phyloP scores from a whole-genome alignment of 2,329 filamentous ascomycete species.

The Epicoccum nigrum region DNA sequence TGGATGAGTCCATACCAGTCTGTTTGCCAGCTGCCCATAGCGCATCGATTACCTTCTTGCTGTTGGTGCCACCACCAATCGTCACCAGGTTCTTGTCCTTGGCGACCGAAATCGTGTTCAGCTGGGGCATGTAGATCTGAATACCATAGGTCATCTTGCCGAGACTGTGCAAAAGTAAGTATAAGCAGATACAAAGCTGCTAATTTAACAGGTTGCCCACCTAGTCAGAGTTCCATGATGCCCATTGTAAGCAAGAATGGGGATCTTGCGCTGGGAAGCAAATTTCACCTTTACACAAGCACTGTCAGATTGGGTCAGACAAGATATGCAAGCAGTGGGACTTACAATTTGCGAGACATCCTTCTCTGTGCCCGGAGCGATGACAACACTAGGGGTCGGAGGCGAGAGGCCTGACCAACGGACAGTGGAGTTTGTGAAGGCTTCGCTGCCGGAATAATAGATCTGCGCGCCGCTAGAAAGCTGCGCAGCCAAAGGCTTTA shows the following conservation, averaged over 20 bases:
- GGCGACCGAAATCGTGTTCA: conserved; percentile 53
- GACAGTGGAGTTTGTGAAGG: conserved; percentile 23
- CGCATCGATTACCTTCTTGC: conserved; percentile 54
- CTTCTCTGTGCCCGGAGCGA: conserved; percentile 25
- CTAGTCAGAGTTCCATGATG: conserved; percentile 57
- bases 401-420: conserved; percentile 28
- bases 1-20: conserved; percentile 48
- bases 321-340: not conserved
- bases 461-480: conserved; percentile 25
- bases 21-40: conserved; percentile 61
- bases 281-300: conserved; percentile 50
- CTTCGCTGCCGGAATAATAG: conserved; percentile 21
- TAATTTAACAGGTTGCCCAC: not conserved
- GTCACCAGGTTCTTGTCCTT: conserved; percentile 55
- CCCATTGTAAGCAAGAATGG: conserved; percentile 61
- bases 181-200: not conserved
- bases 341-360: conserved; percentile 32
- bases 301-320: not conserved
- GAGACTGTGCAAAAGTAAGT: conserved; percentile 43
- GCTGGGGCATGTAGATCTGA: conserved; percentile 55
- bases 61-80: conserved; percentile 56
- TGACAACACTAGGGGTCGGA: conserved; percentile 27
- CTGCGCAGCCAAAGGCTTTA: conserved; percentile 22
- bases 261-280: conserved; percentile 54
- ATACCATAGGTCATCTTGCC: conserved; percentile 58